Conservation (phyloP, 1,139 yeast species). For the Sugiyamaella neomexicana region DNA sequence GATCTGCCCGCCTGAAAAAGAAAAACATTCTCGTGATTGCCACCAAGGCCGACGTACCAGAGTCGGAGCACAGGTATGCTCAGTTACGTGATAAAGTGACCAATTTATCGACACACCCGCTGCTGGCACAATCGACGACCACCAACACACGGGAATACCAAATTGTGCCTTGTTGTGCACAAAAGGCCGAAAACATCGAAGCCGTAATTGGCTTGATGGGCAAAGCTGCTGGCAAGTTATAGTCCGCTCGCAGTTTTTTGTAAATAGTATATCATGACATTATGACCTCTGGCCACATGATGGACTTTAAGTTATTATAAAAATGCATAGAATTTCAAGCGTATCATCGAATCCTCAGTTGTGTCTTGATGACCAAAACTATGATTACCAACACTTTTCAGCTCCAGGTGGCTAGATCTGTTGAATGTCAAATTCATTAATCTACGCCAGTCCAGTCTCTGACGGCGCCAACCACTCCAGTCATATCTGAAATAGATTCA, state of each 20-base stretch:
- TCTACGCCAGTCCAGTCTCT: too few relatives aligned
- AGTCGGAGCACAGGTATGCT: slow-evolving; percentile 46
- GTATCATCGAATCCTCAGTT: too few relatives aligned
- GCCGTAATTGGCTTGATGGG: slow-evolving; percentile 71
- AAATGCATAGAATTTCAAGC: neutral
- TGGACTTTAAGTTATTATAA: neutral
- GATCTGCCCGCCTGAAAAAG: slow-evolving; percentile 54
- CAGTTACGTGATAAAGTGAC: slow-evolving; percentile 23
- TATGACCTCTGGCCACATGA: too few relatives aligned
- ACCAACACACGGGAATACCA: slow-evolving; percentile 49
- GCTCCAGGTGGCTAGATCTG: too few relatives aligned
- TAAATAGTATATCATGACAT: too few relatives aligned
- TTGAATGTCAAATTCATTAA: too few relatives aligned
- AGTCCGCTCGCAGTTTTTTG: neutral
- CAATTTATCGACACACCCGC: neutral
- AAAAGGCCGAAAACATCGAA: slow-evolving; percentile 68
- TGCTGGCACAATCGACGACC: slow-evolving; percentile 27
- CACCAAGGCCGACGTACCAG: slow-evolving; percentile 82
- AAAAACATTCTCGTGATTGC: slow-evolving; percentile 77
- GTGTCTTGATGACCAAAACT: too few relatives aligned
- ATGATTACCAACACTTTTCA: too few relatives aligned
- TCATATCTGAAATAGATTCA: too few relatives aligned
- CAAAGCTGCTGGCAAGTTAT: slow-evolving; percentile 50
- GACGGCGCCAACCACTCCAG: too few relatives aligned
- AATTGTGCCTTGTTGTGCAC: slow-evolving; percentile 84